Percentiles rank a stretch among this genome's conserved stretches.
Conservation (phyloP, 2,329 filamentous ascomycete species). For the Clarireedia paspali region DNA sequence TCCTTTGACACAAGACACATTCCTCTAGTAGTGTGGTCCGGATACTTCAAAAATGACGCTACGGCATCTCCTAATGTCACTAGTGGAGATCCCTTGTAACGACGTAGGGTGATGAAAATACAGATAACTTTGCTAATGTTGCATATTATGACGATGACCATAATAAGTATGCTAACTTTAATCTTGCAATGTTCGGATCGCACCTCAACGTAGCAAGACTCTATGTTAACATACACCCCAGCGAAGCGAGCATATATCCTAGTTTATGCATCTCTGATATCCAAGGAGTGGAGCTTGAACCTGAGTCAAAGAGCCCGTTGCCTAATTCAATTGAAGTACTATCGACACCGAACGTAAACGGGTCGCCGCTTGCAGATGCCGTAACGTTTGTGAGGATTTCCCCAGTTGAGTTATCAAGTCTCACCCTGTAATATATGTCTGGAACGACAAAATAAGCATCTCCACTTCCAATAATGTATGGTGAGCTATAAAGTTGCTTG, state of each 20-base stretch:
- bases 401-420: background rate
- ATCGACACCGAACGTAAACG: conserved; percentile 11
- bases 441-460: conserved; percentile 5
- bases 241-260: conserved; percentile 2
- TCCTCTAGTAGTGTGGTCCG: conserved; percentile 12
- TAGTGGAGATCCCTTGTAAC: conserved; percentile 16
- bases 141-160: conserved; percentile 15
- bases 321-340: conserved; percentile 10
- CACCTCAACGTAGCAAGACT: conserved; percentile 15
- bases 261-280: conserved; percentile 4
- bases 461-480: conserved; percentile 12
- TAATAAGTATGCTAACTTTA: conserved; percentile 15
- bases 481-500: background rate
- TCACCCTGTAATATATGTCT: conserved; percentile 9
- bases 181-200: conserved; percentile 15
- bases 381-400: conserved; percentile 16
- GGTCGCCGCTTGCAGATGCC: conserved; percentile 10
- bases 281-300: no score
- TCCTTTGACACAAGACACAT: conserved; percentile 17
- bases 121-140: conserved; percentile 23
- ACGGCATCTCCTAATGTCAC: conserved; percentile 30
- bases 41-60: conserved; percentile 27
- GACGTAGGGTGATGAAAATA: conserved; percentile 13
- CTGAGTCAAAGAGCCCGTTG: background rate
- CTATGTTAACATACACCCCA: background rate